These are phyloP conservation scores for Articulospora tetracladia DNA, from an alignment of 495 filamentous ascomycete species.

Conservation along the genomic window DNA sequence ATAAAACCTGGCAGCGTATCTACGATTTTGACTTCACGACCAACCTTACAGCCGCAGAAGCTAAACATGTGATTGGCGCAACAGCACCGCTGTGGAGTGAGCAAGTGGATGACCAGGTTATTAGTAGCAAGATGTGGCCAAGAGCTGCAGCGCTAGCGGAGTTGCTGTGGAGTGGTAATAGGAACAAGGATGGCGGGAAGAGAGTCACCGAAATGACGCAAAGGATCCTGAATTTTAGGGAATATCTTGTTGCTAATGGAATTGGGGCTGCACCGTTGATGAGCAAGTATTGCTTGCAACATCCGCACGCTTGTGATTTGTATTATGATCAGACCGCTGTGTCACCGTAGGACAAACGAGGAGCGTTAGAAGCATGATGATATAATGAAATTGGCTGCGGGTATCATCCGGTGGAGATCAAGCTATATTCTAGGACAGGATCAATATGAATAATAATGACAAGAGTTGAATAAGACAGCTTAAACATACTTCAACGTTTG, in stretches of 20 bases:
- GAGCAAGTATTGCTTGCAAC: conserved; percentile 52
- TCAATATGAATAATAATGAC: too few relatives aligned
- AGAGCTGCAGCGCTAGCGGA: conserved; percentile 52
- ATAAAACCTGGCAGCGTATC: conserved; percentile 60
- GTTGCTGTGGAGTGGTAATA: conserved; percentile 49
- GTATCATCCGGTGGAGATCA: too few relatives aligned
- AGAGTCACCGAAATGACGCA: conserved; percentile 49
- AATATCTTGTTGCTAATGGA: conserved; percentile 52
- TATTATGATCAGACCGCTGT: conserved; percentile 45
- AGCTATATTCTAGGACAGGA: too few relatives aligned
- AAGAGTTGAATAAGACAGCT: too few relatives aligned
- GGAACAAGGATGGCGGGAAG: conserved; percentile 40
- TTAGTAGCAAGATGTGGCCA: conserved; percentile 49
- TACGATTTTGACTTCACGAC: conserved; percentile 56
- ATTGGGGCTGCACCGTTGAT: conserved; percentile 43
- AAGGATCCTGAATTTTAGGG: conserved; percentile 53
- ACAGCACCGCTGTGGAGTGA: conserved; percentile 51
- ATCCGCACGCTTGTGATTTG: conserved; percentile 53
- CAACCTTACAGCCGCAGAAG: conserved; percentile 41
- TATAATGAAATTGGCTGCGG: too few relatives aligned
- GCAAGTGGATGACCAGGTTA: conserved; percentile 48
- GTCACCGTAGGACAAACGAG: neutral
- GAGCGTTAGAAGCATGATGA: too few relatives aligned
- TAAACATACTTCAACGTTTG: too few relatives aligned
- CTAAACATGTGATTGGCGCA: conserved; percentile 44